These are phyloP conservation scores for Hemileia vastatrix DNA, from an alignment of 1,284 basidiomycete species.

Conservation along the genomic window DNA sequence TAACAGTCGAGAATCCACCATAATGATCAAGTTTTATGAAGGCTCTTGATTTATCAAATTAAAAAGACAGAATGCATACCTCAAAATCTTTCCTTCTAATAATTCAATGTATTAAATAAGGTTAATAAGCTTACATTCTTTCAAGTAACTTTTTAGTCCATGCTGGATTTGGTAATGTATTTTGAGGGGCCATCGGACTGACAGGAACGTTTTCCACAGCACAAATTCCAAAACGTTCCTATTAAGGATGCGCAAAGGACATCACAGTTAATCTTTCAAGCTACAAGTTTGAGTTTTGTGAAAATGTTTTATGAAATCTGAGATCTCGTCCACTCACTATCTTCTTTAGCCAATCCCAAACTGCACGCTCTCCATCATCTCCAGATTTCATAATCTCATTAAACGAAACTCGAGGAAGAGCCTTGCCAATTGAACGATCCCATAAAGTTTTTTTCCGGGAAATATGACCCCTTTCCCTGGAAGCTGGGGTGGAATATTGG, in stretches of 20 bases:
- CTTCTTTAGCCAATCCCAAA: conserved; percentile 71
- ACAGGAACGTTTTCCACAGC: conserved; percentile 15
- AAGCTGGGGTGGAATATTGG: not conserved
- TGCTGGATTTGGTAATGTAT: conserved; percentile 18
- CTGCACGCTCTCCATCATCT: conserved; percentile 46
- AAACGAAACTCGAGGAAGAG: conserved; percentile 66
- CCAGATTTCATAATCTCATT: conserved; percentile 66
- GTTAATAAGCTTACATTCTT: not conserved
- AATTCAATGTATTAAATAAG: not conserved
- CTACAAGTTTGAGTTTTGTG: conserved; percentile 21
- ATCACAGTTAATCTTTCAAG: conserved; percentile 37
- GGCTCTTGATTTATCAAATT: not conserved
- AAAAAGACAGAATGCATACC: not conserved
- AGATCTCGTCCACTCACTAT: conserved; percentile 53
- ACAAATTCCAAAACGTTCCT: conserved; percentile 15
- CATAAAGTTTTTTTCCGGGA: conserved; percentile 62
- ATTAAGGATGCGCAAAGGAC: conserved; percentile 29
- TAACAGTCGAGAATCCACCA: conserved; percentile 23
- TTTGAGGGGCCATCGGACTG: not conserved
- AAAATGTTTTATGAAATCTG: not conserved
- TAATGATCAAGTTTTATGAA: conserved; percentile 16
- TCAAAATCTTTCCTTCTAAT: not conserved
- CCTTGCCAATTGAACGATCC: conserved; percentile 64
- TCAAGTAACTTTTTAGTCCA: conserved; percentile 15
- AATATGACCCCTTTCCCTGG: not conserved